Evolutionary conservation across 139 green algal genomes (phyloP), one percentile per base, ranked within the genome.

Genomic region (Chlorella sp.): DNA sequence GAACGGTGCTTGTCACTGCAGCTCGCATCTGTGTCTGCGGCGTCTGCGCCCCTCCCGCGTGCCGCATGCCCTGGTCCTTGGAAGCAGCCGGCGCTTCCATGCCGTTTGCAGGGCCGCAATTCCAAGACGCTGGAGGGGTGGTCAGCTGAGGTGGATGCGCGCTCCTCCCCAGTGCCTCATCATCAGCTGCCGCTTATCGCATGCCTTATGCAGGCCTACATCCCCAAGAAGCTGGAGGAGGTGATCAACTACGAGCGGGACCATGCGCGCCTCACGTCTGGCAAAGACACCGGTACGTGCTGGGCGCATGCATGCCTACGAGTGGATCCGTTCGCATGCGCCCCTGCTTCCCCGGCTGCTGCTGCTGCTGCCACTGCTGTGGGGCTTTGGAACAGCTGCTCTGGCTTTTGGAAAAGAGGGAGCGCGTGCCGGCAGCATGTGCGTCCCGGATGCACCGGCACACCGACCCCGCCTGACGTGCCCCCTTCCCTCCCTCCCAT

Each of bases 191-290:
- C n/a, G n/a, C n/a, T n/a, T n/a, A n/a, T 70, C 40, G 38, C 62
- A 19, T 36, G 24, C 19, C 36, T 36, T 26, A 19, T 26, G 60
- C 93, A 98, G 87, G 94, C 96, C 24, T 99, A 96, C 92, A 99
- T 99, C 81, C 97, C 97, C 5, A 92, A 92, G 41, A 89, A 90
- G 70, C 89, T 99, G 76, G 95, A 98, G 28, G 94, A 99, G 86
- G 96, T 98, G 43, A 77, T 78, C 13, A 72, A 98, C 82, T 96
- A 95, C 83, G 97, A 99, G 91, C 84, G 92, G 4, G 97, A 99
- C 82, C 87, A 93, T 36, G 90, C 94, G 16, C 79, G 93, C 3
- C 87, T 98, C 19, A 73, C 85, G 56, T 82, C 79, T n/a, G 92
- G 93, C 17, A 56, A 26, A 17, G 83, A 79, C 56, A 87, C 74